Conservation (phyloP, 2,329 filamentous ascomycete species). For the Lomentospora prolificans region DNA sequence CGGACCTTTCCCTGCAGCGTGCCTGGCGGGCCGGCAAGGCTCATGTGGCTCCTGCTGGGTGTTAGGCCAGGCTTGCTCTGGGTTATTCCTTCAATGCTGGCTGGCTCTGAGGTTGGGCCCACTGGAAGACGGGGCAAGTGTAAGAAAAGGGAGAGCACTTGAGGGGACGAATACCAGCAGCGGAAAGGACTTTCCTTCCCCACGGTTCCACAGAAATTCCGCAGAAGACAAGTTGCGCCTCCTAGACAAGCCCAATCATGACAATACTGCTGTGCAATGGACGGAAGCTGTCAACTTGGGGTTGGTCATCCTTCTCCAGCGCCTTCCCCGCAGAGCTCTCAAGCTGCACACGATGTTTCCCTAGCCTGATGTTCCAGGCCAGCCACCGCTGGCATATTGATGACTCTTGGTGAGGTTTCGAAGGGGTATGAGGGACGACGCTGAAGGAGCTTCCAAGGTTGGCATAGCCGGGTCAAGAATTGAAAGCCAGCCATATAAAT, state of each 20-base stretch:
- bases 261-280: neutral
- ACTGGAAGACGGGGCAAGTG: too few relatives aligned
- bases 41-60: too few relatives aligned
- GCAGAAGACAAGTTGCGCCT: neutral
- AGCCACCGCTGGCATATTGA: neutral
- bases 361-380: neutral
- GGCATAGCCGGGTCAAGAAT: too few relatives aligned
- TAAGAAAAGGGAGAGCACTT: neutral
- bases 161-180: too few relatives aligned
- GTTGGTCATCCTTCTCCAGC: neutral
- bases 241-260: neutral
- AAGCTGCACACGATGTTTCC: neutral
- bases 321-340: neutral
- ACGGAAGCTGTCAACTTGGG: neutral
- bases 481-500: too few relatives aligned
- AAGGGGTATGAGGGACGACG: neutral
- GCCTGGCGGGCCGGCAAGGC: too few relatives aligned
- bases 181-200: too few relatives aligned
- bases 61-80: too few relatives aligned
- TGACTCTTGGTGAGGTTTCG: neutral
- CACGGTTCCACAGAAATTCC: neutral
- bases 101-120: too few relatives aligned
- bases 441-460: too few relatives aligned
- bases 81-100: too few relatives aligned
- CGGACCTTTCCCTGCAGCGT: too few relatives aligned